phyloP scores from a whole-genome alignment of 495 filamentous ascomycete species.

The Xylaria grammica region DNA sequence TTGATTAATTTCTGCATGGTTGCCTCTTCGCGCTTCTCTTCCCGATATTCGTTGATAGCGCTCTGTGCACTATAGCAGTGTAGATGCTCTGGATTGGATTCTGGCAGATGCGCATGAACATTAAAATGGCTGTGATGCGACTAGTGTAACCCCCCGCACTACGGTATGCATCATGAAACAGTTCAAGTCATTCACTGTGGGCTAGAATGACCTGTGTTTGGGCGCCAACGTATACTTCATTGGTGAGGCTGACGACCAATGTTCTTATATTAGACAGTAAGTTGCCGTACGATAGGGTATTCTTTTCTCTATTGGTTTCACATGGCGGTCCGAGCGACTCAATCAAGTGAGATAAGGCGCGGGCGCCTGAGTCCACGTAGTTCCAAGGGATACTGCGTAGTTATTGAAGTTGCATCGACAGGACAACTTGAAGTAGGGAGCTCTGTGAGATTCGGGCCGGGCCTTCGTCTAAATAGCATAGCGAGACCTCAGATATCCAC shows the following conservation, averaged over 20 bases:
- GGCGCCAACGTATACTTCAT: background rate
- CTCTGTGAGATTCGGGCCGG: too few species aligned
- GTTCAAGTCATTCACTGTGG: too few species aligned
- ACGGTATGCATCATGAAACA: background rate
- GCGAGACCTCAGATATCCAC: too few species aligned
- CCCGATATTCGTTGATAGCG: too few species aligned
- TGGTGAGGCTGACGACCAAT: slow-evolving; percentile 4
- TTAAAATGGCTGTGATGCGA: too few species aligned
- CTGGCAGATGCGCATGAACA: too few species aligned
- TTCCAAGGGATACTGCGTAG: background rate
- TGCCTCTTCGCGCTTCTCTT: too few species aligned
- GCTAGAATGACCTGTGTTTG: background rate
- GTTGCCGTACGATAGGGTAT: background rate
- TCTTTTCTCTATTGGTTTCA: slow-evolving; percentile 5
- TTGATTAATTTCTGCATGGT: too few species aligned
- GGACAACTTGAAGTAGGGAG: background rate
- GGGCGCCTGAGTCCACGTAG: background rate
- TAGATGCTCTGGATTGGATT: too few species aligned
- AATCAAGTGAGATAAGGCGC: background rate
- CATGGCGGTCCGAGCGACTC: slow-evolving; percentile 13
- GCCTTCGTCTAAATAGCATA: too few species aligned
- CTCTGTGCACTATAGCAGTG: too few species aligned
- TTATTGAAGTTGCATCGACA: background rate
- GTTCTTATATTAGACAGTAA: background rate
- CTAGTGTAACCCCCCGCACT: too few species aligned